Evolutionary conservation across 805 yeast genomes (phyloP).

Genomic region (Starmerella apicola): DNA sequence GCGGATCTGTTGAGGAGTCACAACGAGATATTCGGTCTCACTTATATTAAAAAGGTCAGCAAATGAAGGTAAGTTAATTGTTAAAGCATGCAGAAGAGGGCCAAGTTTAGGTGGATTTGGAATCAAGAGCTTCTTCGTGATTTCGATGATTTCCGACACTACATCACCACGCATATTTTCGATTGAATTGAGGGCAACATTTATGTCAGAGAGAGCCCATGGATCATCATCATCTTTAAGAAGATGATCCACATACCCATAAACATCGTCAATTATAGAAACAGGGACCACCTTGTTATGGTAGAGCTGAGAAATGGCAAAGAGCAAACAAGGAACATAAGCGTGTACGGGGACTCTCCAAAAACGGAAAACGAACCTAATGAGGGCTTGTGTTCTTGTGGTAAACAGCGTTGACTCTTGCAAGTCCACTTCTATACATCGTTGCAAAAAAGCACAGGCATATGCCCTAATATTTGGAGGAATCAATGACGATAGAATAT

Average conservation of each 20-base stretch:
- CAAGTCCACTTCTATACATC: slow-evolving; percentile 31
- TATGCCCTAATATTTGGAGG: slow-evolving; percentile 34
- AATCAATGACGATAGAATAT: slow-evolving; percentile 9
- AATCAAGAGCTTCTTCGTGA: background rate
- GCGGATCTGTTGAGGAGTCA: slow-evolving; percentile 35
- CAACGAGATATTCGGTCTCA: slow-evolving; percentile 20
- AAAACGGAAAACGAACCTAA: slow-evolving; percentile 8
- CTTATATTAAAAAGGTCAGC: background rate
- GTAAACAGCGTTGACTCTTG: slow-evolving; percentile 9
- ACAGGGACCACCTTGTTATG: background rate
- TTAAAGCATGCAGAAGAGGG: background rate
- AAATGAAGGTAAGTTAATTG: background rate
- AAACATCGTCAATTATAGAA: slow-evolving; percentile 5
- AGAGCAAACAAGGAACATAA: slow-evolving; percentile 7
- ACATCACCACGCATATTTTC: background rate
- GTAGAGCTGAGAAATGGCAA: slow-evolving; percentile 5
- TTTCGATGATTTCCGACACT: background rate
- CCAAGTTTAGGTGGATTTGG: slow-evolving; percentile 44
- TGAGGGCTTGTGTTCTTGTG: slow-evolving; percentile 4
- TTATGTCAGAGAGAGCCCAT: slow-evolving; percentile 13
- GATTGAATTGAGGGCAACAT: background rate
- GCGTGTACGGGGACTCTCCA: slow-evolving; percentile 13
- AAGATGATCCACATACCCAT: slow-evolving; percentile 5
- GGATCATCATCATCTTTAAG: background rate
- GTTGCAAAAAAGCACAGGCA: slow-evolving; percentile 32